These are phyloP conservation scores for Cladosporium sp. DNA, from an alignment of 2,329 filamentous ascomycete genomes.

Conservation along the genomic window DNA sequence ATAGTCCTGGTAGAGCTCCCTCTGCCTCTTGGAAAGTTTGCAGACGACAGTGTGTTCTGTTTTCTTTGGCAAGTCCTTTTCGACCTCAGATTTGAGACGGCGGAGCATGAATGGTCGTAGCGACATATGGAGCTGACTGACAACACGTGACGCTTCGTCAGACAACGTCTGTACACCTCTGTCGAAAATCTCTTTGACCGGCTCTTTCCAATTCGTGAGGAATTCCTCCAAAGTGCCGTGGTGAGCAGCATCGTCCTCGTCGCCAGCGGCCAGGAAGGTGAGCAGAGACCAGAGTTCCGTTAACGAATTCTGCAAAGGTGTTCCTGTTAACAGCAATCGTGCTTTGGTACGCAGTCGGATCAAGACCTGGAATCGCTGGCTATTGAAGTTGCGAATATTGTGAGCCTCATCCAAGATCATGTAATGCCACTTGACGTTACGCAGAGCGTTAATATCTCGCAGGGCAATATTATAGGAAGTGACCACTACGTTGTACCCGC, in stretches of 20 bases:
- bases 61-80: conserved; percentile 98
- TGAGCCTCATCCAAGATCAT: conserved; percentile 98
- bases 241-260: conserved; percentile 68
- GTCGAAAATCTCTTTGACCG: conserved; percentile 92
- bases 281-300: conserved; percentile 95
- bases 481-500: conserved; percentile 97
- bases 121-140: conserved; percentile 89
- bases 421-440: conserved; percentile 91
- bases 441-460: conserved; percentile 90
- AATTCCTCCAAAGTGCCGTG: conserved; percentile 96
- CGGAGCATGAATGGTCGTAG: conserved; percentile 87
- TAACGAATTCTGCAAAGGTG: conserved; percentile 92
- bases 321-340: conserved; percentile 84
- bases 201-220: conserved; percentile 90
- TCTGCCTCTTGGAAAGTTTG: conserved; percentile 87
- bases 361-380: conserved; percentile 91
- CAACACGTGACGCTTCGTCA: conserved; percentile 85
- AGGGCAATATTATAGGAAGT: conserved; percentile 96
- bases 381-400: conserved; percentile 99
- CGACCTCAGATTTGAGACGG: conserved; percentile 89
- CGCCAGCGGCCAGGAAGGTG: conserved; percentile 93
- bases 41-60: conserved; percentile 97
- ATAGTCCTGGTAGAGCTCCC: conserved; percentile 95
- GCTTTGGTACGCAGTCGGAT: conserved; percentile 89
- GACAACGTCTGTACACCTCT: conserved; percentile 92